Conservation (phyloP, 1,139 yeast genomes). For the Suhomyces anneliseae region DNA sequence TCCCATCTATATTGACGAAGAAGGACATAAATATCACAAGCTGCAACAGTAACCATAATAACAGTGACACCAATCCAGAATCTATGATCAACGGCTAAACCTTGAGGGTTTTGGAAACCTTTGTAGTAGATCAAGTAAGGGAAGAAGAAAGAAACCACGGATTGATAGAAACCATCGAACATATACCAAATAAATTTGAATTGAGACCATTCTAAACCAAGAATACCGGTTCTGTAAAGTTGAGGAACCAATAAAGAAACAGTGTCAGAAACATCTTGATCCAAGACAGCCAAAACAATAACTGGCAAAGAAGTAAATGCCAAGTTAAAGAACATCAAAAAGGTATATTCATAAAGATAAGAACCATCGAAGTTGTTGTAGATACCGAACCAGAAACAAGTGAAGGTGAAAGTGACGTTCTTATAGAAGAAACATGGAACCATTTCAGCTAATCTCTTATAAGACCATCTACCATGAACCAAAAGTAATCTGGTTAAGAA, state of each 20-base stretch:
- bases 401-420: constrained; percentile 59
- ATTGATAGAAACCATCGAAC: constrained; percentile 60
- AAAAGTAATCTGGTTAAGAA: constrained; percentile 53
- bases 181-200: constrained; percentile 54
- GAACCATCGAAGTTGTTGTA: constrained; percentile 61
- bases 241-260: constrained; percentile 61
- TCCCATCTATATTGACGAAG: constrained; percentile 64
- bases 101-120: constrained; percentile 49
- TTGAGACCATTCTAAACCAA: constrained; percentile 55
- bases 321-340: constrained; percentile 63
- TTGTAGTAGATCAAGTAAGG: constrained; percentile 51
- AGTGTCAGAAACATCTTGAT: constrained; percentile 61
- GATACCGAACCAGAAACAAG: constrained; percentile 63
- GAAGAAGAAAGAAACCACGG: constrained; percentile 55
- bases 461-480: constrained; percentile 68
- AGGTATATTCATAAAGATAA: constrained; percentile 61
- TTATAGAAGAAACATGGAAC: constrained; percentile 65
- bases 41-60: constrained; percentile 48
- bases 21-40: constrained; percentile 55
- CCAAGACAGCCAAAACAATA: constrained; percentile 57
- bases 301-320: constrained; percentile 66
- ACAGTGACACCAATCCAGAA: constrained; percentile 58
- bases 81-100: constrained; percentile 55
- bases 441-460: constrained; percentile 62
- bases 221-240: constrained; percentile 54